Base-by-base conservation (phyloP, 1,284 basidiomycete species). In the Puccinia brachypodii region DNA sequence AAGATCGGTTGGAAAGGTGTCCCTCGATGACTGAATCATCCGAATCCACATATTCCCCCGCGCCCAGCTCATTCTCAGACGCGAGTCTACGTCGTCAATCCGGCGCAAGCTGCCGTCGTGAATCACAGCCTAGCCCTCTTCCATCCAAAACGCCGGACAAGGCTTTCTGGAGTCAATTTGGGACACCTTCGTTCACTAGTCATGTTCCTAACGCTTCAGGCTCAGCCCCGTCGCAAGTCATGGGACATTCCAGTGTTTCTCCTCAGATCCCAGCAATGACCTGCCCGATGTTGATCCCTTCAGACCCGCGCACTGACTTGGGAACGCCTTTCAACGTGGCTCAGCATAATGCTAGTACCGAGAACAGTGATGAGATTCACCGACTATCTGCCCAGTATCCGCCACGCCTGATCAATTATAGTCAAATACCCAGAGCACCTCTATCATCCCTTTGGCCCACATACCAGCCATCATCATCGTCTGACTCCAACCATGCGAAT, bases 371-470 rank as follows among this genome's bases (percentile, higher is more conserved):
- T 19, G 71, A 53, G 31, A 33, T 22, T 22, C 31, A 50, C 16
- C 47, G 19, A 1, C 7, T 56, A 9, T 13, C 47, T 31, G 8
- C 11, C 22, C 71, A 73, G 22, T 50, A 56, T 42, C 19, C 44
- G 4, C 31, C 71, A 13, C 68, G 68, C 47, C 28, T 71, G 44
- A 50, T 56, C 28, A 38, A 56, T 9, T 56, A 56, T 31, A 36
- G 36, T 38, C 71, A 73, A 73, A n/a, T n/a, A 9, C 22, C 50
- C 4, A 50, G 71, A n/a, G 47, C 47, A 9, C 71, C 71, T 19
- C 71, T 73, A 1, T 73, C 71, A 16, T 73, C 71, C 36, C 71
- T 73, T n/a, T 73, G 71, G 71, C 50, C 71, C 3, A 53, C 22
- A 25, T 56, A 22, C 50, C 71, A 72, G 25, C 40, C 31, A 56